These are phyloP conservation scores for Penicillium sp. DNA, from an alignment of 2,329 filamentous ascomycete species.

Conservation along the genomic window DNA sequence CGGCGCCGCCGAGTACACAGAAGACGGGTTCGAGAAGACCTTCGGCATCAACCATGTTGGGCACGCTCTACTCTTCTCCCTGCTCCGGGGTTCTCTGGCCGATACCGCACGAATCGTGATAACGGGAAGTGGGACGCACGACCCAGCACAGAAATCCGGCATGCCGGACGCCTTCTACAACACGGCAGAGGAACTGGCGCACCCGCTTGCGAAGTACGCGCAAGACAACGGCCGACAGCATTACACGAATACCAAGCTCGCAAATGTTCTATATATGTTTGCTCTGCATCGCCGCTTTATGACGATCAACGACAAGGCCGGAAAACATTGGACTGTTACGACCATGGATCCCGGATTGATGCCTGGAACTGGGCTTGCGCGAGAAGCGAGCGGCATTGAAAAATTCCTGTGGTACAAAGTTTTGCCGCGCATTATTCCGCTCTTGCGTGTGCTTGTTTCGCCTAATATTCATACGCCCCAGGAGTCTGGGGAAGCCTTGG, in stretches of 20 bases:
- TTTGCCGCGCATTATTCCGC: slow-evolving; percentile 35
- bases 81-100: slow-evolving; percentile 45
- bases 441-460: slow-evolving; percentile 36
- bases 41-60: slow-evolving; percentile 54
- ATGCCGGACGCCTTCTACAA: slow-evolving; percentile 47
- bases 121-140: slow-evolving; percentile 49
- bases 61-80: slow-evolving; percentile 52
- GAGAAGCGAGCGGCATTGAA: slow-evolving; percentile 30
- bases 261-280: slow-evolving; percentile 52
- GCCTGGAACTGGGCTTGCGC: slow-evolving; percentile 48
- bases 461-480: slow-evolving; percentile 41
- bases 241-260: slow-evolving; percentile 49
- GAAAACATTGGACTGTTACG: slow-evolving; percentile 40
- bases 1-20: slow-evolving; percentile 31
- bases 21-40: slow-evolving; percentile 50
- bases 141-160: slow-evolving; percentile 46
- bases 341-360: slow-evolving; percentile 52
- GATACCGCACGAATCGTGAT: slow-evolving; percentile 46
- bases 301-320: slow-evolving; percentile 8
- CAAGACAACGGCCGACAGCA: slow-evolving; percentile 38
- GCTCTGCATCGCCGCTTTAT: slow-evolving; percentile 42
- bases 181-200: slow-evolving; percentile 48
- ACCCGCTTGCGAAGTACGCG: slow-evolving; percentile 33
- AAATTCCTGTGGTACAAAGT: slow-evolving; percentile 39
- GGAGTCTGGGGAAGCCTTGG: slow-evolving; percentile 45